Conservation (phyloP, 1,284 basidiomycete genomes). For the Thecaphora thlaspeos region DNA sequence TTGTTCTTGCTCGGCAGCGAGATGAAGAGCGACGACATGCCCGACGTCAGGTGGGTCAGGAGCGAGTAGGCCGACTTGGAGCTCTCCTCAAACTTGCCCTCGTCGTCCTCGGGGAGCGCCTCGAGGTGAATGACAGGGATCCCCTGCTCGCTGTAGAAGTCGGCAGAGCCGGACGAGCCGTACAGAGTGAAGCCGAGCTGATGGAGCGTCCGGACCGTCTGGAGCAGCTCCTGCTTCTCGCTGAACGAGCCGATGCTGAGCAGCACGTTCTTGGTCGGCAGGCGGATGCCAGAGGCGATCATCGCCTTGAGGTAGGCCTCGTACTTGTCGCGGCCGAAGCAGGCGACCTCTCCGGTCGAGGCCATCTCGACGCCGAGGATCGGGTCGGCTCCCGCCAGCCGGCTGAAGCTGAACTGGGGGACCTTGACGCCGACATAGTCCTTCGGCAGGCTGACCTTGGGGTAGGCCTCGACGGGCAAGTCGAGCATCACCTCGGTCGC, state of each 20-base stretch:
- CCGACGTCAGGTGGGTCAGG: constrained; percentile 53
- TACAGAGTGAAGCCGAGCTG: constrained; percentile 84
- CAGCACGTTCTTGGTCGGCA: constrained; percentile 74
- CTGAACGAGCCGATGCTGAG: constrained; percentile 81
- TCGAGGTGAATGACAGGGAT: constrained; percentile 73
- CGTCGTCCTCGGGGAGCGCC: constrained; percentile 56
- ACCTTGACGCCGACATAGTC: constrained; percentile 98
- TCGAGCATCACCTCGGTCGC: constrained; percentile 90
- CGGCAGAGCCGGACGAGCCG: constrained; percentile 77
- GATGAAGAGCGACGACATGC: constrained; percentile 76
- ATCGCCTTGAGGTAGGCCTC: constrained; percentile 87
- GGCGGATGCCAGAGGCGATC: constrained; percentile 85
- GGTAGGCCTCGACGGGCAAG: constrained; percentile 81
- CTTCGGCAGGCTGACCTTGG: constrained; percentile 88
- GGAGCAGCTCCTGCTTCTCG: constrained; percentile 75
- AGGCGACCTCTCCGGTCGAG: constrained; percentile 96
- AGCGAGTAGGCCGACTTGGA: constrained; percentile 55
- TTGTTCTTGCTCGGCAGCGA: constrained; percentile 96
- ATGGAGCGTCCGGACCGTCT: constrained; percentile 68
- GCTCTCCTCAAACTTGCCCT: constrained; percentile 47
- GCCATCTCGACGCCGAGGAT: constrained; percentile 99
- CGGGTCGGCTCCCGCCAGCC: constrained; percentile 86
- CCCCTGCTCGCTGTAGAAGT: constrained; percentile 80
- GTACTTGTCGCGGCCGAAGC: constrained; percentile 88
- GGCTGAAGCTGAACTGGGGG: constrained; percentile 97